Percentiles rank a stretch among this genome's conserved stretches.
Evolutionary conservation across 805 yeast species (phyloP).

Genomic region (Zygoascus flipseniorum): DNA sequence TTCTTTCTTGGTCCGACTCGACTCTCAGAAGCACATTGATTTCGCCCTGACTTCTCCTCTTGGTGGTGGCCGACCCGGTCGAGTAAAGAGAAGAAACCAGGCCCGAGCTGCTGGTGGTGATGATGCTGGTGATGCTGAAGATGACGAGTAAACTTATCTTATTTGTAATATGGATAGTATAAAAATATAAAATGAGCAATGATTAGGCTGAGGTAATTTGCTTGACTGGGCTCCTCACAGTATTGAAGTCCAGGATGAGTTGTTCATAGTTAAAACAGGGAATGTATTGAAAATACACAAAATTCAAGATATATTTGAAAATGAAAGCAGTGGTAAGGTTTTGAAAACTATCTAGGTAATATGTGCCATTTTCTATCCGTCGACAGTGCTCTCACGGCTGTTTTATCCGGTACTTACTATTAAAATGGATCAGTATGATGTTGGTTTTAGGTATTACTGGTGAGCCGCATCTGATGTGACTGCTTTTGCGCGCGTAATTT

Average conservation of each 20-base stretch:
- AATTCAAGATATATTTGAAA: too few species aligned
- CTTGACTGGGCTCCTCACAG: not conserved
- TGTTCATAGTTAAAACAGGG: too few species aligned
- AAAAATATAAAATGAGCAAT: slow-evolving; percentile 1
- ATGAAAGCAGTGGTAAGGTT: too few species aligned
- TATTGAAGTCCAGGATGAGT: too few species aligned
- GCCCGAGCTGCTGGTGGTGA: slow-evolving; percentile 57
- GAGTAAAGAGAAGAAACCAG: slow-evolving; percentile 94
- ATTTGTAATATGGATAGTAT: not conserved
- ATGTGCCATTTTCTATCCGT: too few species aligned
- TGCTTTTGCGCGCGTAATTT: slow-evolving; percentile 2
- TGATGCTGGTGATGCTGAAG: slow-evolving; percentile 64
- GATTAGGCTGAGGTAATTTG: not conserved
- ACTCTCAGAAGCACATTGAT: slow-evolving; percentile 99
- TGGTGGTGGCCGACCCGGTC: slow-evolving; percentile 99
- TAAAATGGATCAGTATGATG: too few species aligned
- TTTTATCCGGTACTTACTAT: too few species aligned
- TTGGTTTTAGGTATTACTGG: too few species aligned
- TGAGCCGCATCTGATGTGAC: not conserved
- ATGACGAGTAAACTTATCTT: slow-evolving; percentile 12
- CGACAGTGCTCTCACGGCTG: too few species aligned
- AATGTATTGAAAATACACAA: too few species aligned
- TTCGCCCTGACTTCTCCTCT: slow-evolving; percentile 98
- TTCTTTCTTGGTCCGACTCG: slow-evolving; percentile 99
- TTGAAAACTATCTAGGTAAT: too few species aligned